phyloP scores from a whole-genome alignment of 768 basidiomycete genomes.

The Pleurotus sapidus region DNA sequence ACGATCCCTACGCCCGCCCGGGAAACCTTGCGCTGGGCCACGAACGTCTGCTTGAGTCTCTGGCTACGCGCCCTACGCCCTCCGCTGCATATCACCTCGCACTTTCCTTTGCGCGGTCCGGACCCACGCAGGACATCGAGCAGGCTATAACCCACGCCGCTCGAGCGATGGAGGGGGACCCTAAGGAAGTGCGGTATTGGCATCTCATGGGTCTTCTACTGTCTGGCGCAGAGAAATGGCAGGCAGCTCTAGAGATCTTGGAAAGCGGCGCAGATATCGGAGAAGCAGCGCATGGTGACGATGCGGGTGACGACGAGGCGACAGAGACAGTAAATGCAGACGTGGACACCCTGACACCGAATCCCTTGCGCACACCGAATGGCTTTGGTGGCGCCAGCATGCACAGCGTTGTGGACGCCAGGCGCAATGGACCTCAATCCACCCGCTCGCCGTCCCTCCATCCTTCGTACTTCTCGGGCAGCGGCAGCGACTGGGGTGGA shows the following conservation, averaged over 20 bases:
- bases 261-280: constrained; percentile 70
- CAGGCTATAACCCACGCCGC: constrained; percentile 67
- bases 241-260: constrained; percentile 69
- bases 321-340: constrained; percentile 11
- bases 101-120: constrained; percentile 62
- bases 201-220: constrained; percentile 85
- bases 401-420: constrained; percentile 13
- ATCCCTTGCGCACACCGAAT: not conserved
- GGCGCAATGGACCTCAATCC: constrained; percentile 7
- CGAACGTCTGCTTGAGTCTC: constrained; percentile 52
- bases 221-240: constrained; percentile 78
- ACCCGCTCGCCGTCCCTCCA: constrained; percentile 7
- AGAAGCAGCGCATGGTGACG: constrained; percentile 38
- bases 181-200: constrained; percentile 73
- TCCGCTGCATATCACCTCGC: constrained; percentile 80
- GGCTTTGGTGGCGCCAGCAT: constrained; percentile 13
- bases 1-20: constrained; percentile 60
- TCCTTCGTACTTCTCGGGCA: not conserved
- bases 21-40: constrained; percentile 43
- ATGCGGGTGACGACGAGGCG: constrained; percentile 18
- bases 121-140: constrained; percentile 62
- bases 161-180: constrained; percentile 67
- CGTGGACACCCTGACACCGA: constrained; percentile 11
- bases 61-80: constrained; percentile 46
- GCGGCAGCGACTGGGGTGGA: not conserved